phyloP scores from a whole-genome alignment of 257 asterid species.

The Scutellaria baicalensis region DNA sequence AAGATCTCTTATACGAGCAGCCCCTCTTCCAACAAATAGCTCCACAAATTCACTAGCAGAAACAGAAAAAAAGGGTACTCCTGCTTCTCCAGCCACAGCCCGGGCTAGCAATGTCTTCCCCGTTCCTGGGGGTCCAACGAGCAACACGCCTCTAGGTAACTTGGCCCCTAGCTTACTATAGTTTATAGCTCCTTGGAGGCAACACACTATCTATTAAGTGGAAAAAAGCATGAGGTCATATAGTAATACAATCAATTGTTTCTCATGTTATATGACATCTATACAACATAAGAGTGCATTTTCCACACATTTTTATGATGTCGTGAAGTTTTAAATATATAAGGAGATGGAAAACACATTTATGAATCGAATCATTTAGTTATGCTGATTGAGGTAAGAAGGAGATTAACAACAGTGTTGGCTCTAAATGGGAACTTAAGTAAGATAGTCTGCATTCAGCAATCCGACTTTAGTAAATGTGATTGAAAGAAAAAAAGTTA shows the following conservation, averaged over 20 bases:
- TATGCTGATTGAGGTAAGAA: not conserved
- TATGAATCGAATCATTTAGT: not conserved
- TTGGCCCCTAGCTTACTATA: slow-evolving; percentile 92
- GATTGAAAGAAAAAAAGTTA: not conserved
- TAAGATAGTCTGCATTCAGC: not conserved
- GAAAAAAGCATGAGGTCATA: not conserved
- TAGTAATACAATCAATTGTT: not conserved
- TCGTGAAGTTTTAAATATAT: not conserved
- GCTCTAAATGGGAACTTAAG: not conserved
- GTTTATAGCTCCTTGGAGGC: slow-evolving; percentile 86
- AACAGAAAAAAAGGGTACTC: slow-evolving; percentile 90
- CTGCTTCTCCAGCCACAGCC: slow-evolving; percentile 98
- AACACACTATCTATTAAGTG: slow-evolving; percentile 61
- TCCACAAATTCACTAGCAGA: slow-evolving; percentile 99
- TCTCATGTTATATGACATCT: not conserved
- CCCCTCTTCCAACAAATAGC: slow-evolving; percentile 94
- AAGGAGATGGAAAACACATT: not conserved
- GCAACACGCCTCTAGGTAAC: slow-evolving; percentile 87
- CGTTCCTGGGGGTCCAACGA: slow-evolving; percentile 99
- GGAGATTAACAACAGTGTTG: not conserved
- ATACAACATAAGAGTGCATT: not conserved
- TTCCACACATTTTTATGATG: not conserved
- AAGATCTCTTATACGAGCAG: slow-evolving; percentile 92
- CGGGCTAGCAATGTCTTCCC: slow-evolving; percentile 95
- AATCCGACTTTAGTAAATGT: not conserved